Evolutionary conservation across 768 basidiomycete species (phyloP), one percentile per base, ranked within the genome.

Genomic region (Suillus plorans): DNA sequence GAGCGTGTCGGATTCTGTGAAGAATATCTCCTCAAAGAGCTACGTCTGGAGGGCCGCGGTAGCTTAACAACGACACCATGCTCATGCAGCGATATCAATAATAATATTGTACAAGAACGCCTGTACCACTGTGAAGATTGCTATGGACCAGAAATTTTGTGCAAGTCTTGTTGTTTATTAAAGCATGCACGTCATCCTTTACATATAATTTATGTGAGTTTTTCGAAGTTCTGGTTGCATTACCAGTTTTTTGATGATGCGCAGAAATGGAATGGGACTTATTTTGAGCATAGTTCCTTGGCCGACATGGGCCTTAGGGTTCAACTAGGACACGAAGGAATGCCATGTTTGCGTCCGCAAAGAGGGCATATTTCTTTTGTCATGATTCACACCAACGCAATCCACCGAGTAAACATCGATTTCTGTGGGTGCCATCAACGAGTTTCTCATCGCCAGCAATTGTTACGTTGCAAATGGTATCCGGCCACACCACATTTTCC

Each of bases 341-440:
- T 63, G 36, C 13, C 20, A 39, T 67, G 57, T 39, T 18, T 50
- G 5, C 18, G 31, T 41, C 62, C 47, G 4, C 12, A 39, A 13
- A 14, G 49, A 41, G 47, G 59, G 7, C 52, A 67, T 14, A 8
- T 75, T n/a, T 63, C 71, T 16, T 80, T 79, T 61, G 67, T 73
- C 2, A 64, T 81, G 18, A 61, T 81, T 57, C 68, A 78, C 61
- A 64, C 53, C 0, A 68, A 69, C 60, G 77, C 75, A 0, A 71
- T 81, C 20, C 79, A 79, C 59, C 41, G 66, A 3, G 71, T 80
- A 4, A 62, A 39, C 5, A 41, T 80, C 0, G 67, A 73, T 61
- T 80, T 73, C 62, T 80, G 80, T 61, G 67, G 65, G 2, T 81
- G 79, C 65, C 65, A 68, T 6, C 52, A 64, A 0, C 31, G 28